Conservation (phyloP, 352 stramenopile species). For the Globisporangium heterothallicum region DNA sequence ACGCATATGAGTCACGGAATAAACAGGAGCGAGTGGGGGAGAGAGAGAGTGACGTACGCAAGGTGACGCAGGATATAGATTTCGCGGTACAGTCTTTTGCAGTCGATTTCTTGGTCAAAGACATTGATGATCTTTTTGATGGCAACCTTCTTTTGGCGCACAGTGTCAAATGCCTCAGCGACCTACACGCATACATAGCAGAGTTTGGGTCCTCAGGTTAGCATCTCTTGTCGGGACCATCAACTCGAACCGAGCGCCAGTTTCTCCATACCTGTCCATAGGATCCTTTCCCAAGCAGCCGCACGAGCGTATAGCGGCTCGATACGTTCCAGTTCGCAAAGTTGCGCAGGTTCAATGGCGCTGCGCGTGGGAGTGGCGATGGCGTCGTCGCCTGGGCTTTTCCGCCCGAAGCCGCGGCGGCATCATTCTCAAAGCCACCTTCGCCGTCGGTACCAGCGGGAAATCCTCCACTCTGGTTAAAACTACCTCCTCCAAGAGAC, state of each 20-base stretch:
- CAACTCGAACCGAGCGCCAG: too few species aligned
- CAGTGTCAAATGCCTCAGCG: conserved; percentile 73
- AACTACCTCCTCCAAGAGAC: conserved; percentile 23
- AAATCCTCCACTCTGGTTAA: conserved; percentile 14
- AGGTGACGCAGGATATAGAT: conserved; percentile 87
- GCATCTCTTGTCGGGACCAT: too few species aligned
- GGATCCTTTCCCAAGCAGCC: conserved; percentile 76
- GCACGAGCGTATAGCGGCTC: conserved; percentile 72
- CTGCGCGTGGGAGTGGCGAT: conserved; percentile 52
- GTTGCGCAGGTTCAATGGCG: conserved; percentile 73
- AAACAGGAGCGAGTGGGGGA: too few species aligned
- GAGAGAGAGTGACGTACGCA: too few species aligned
- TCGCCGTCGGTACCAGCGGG: conserved; percentile 22
- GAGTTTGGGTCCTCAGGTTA: too few species aligned
- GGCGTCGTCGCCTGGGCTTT: conserved; percentile 48
- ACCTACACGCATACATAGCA: too few species aligned
- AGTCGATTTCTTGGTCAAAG: conserved; percentile 86
- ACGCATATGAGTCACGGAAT: not conserved
- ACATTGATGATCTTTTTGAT: conserved; percentile 90
- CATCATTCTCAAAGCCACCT: conserved; percentile 15
- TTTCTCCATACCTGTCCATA: conserved; percentile 82
- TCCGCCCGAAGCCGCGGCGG: conserved; percentile 11
- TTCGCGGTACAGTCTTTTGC: conserved; percentile 82
- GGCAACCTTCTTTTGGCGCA: conserved; percentile 76
- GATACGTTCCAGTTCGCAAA: conserved; percentile 84